Evolutionary conservation across 768 basidiomycete genomes (phyloP), one percentile per base, ranked within the genome.

Genomic region (Plicaturopsis crispa): DNA sequence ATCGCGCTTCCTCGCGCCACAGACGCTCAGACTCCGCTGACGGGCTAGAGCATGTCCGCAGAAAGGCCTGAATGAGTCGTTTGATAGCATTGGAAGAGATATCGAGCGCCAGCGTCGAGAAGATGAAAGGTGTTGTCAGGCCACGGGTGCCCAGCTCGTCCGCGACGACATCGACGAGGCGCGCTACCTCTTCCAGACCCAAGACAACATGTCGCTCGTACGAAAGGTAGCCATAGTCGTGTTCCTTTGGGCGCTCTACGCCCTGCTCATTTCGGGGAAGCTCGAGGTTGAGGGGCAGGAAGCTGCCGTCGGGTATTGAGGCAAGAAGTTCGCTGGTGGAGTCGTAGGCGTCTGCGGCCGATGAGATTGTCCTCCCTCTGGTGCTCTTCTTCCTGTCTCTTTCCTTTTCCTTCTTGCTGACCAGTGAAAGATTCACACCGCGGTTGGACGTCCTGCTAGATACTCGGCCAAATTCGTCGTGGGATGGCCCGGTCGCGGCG

Each of bases 111-210:
- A 84, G 76, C 20, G 76, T 78, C 24, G 87, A 88, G 66, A 97
- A 94, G 45, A 97, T 80, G 62, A 96, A 83, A 16, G 93, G 92
- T 3, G 88, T 90, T 16, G 83, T 81, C 43, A 96, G 71, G 50
- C 80, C 85, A 49, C 85, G 70, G 39, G 74, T 68, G 45, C 70
- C 71, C 39, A 91, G 75, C 60, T 87, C 84, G 38, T 75, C 68
- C 33, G 76, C 71, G 40, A 88, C 62, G 42, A 78, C 75, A 31
- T 73, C 70, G n/a, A 88, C 80, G 33, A 91, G 75, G 31, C 75
- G 70, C 5, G 73, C 71, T 28, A 84, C 73, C 51, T 87, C 74
- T 37, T 82, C 76, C 12, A 86, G 69, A n/a, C 82, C 81, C 0
- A 90, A 72, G 12, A 86, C 69, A 43, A 88, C 78, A 52, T 88